phyloP scores from a whole-genome alignment of 768 basidiomycete species.

The Lentinula guzmanii region DNA sequence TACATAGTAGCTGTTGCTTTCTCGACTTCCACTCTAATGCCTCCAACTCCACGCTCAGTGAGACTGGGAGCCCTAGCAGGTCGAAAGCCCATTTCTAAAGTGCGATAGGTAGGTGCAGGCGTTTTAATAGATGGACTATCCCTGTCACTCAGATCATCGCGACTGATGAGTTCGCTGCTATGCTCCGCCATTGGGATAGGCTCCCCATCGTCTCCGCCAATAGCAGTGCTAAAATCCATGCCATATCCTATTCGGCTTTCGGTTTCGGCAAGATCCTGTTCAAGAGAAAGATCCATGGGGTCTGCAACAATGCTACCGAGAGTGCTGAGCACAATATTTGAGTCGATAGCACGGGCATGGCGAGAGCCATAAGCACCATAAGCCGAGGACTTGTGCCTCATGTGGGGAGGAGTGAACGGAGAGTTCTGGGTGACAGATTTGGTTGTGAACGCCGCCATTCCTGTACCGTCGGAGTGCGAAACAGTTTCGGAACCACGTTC shows the following conservation, averaged over 20 bases:
- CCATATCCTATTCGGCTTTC: slow-evolving; percentile 51
- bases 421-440: slow-evolving; percentile 52
- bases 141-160: slow-evolving; percentile 6
- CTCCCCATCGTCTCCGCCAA: slow-evolving; percentile 48
- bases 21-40: slow-evolving; percentile 60
- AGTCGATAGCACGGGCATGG: slow-evolving; percentile 43
- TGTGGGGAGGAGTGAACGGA: slow-evolving; percentile 46
- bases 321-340: slow-evolving; percentile 59
- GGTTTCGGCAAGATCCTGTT: slow-evolving; percentile 51
- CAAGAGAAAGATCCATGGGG: slow-evolving; percentile 39
- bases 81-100: slow-evolving; percentile 44
- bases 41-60: slow-evolving; percentile 26
- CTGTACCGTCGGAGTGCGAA: slow-evolving; percentile 67
- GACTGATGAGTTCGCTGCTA: slow-evolving; percentile 1
- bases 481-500: slow-evolving; percentile 79
- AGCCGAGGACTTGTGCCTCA: slow-evolving; percentile 29
- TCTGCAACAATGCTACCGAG: slow-evolving; percentile 54
- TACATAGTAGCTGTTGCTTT: slow-evolving; percentile 49
- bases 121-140: slow-evolving; percentile 18
- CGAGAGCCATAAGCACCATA: slow-evolving; percentile 8
- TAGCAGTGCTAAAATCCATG: slow-evolving; percentile 45
- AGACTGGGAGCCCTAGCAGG: slow-evolving; percentile 22
- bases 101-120: slow-evolving; percentile 51
- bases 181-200: slow-evolving; percentile 33
- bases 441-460: slow-evolving; percentile 60